Percentiles rank a stretch among this genome's conserved stretches.
phyloP scores from a whole-genome alignment of 495 filamentous ascomycete genomes.

The Arthonia radiata region DNA sequence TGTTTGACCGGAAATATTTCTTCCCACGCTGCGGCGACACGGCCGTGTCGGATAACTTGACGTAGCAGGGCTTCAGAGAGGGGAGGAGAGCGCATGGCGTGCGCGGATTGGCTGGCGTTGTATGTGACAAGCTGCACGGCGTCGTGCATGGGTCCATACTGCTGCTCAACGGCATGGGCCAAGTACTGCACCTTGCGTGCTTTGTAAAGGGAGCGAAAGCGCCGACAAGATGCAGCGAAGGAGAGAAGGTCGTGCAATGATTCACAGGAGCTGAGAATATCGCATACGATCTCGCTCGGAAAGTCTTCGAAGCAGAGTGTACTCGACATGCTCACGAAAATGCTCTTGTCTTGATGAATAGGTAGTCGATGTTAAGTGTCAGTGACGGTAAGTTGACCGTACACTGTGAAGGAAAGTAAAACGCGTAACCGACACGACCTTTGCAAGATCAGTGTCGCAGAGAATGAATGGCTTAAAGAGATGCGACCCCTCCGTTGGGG shows the following conservation, averaged over 20 bases:
- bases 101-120: slow-evolving; percentile 28
- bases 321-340: too few species aligned
- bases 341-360: too few species aligned
- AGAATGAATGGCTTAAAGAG: slow-evolving; percentile 28
- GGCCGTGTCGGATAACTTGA: slow-evolving; percentile 31
- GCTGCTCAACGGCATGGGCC: slow-evolving; percentile 21
- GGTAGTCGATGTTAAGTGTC: too few species aligned
- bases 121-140: slow-evolving; percentile 34
- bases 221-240: slow-evolving; percentile 27
- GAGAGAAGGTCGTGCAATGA: slow-evolving; percentile 26
- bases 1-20: slow-evolving; percentile 41
- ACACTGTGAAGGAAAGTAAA: too few species aligned
- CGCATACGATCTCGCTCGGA: slow-evolving; percentile 35
- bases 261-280: slow-evolving; percentile 30
- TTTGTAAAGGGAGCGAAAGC: slow-evolving; percentile 26
- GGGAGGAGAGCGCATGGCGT: slow-evolving; percentile 21
- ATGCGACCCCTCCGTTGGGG: slow-evolving; percentile 51
- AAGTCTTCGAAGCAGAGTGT: slow-evolving; percentile 19
- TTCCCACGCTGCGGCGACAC: slow-evolving; percentile 36
- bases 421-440: too few species aligned
- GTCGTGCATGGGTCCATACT: slow-evolving; percentile 36
- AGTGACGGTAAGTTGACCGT: too few species aligned
- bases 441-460: too few species aligned
- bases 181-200: slow-evolving; percentile 28
- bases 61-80: slow-evolving; percentile 28